Evolutionary conservation across 345 rosid genomes (phyloP), one percentile per base, ranked within the genome.

Genomic region (Eucalyptus pumila): DNA sequence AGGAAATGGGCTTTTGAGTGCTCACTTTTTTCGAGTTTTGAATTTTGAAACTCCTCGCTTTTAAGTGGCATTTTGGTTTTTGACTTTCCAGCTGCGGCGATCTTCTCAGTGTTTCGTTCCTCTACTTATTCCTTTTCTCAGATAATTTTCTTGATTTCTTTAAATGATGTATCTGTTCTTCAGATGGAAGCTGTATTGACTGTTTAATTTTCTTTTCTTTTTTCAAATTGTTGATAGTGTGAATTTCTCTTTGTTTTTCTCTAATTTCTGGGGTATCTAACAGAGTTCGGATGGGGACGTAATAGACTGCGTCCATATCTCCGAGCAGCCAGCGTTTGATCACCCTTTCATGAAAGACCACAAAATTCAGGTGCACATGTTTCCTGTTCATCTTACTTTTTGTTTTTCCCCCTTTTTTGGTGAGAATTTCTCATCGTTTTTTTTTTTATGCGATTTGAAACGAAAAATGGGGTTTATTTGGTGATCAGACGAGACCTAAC

Each of bases 311-410:
- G 93, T 98, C 91, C 97, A 90, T 80, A 94, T 98, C 87, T 86
- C 98, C 89, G 92, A 95, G 88, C 99, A 98, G 89, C 98, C 99
- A 45, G 99, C 99, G 91, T 96, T 98, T 89, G 99, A 98, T 91
- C 99, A 98, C 89, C 99, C 99, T 87, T 96, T 87, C 91, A 97
- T 97, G 89, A 98, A 96, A 92, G 98, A 98, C 91, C 99, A 98
- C 94, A 95, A 96, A 93, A 97, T 98, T 89, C 99, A 96, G 98
- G 99, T 97, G 9, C 87, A 58, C 30, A 80, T 49, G 60, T 56
- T 87, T 87, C 60, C 26, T 40, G 27, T 34, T 86, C 85, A 32
- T 26, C 34, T 9, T 15, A 24, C 17, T 67, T 42, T 23, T 32
- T 6, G 69, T 32, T 48, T 86, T 23, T 80, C 47, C 30, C 51